Conservation (phyloP, 2,329 filamentous ascomycete species). For the Drechslera avenae region DNA sequence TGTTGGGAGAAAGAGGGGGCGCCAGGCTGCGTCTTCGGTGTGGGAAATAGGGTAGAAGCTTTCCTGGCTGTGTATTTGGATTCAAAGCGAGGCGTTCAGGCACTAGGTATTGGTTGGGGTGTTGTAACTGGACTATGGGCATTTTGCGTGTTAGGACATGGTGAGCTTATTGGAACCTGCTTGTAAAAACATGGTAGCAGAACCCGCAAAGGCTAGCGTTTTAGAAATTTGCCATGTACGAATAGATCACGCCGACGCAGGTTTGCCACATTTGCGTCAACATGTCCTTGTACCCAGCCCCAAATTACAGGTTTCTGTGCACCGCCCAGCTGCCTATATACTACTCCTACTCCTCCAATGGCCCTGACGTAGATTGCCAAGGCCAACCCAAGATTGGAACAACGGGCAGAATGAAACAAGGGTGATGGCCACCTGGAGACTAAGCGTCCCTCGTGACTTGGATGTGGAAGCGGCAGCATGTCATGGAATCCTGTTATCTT, state of each 20-base stretch:
- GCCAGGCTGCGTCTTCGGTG: neutral
- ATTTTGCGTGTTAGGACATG: conserved; percentile 1
- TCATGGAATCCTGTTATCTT: neutral
- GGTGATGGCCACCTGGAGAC: neutral
- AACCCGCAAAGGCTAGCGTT: neutral
- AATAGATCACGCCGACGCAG: neutral
- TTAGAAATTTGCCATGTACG: neutral
- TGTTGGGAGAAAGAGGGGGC: neutral
- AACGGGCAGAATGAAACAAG: conserved; percentile 3
- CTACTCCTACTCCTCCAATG: neutral
- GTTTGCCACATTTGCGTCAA: conserved; percentile 1
- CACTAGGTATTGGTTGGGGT: neutral
- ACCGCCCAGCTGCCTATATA: neutral
- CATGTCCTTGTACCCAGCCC: neutral
- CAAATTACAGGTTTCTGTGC: conserved; percentile 20
- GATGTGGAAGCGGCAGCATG: neutral
- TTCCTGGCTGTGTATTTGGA: neutral
- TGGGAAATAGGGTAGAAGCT: conserved; percentile 1
- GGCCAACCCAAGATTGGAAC: conserved; percentile 8
- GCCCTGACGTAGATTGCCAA: conserved; percentile 29
- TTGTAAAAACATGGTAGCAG: conserved; percentile 1
- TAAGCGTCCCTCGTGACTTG: neutral
- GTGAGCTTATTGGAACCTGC: neutral
- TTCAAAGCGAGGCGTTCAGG: conserved; percentile 16
- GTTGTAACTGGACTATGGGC: neutral